Percentiles rank a stretch among this genome's conserved stretches.
These are phyloP conservation scores for Xylariaceae sp. DNA, from an alignment of 2,329 filamentous ascomycete genomes.

Conservation along the genomic window DNA sequence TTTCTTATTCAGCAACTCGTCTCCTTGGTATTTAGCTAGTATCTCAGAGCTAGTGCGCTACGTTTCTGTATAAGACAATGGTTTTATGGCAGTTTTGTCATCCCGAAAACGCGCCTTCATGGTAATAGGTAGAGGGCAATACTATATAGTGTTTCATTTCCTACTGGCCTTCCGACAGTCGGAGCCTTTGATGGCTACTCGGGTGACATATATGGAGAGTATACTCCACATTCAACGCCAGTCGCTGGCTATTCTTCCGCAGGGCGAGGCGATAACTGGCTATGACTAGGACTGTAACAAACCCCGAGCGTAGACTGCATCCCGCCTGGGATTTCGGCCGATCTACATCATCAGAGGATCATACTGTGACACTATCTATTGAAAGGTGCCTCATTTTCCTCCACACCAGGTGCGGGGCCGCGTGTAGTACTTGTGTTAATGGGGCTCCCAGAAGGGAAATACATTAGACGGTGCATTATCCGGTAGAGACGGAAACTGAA, in stretches of 20 bases:
- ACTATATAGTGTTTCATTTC: background rate
- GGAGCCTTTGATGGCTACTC: background rate
- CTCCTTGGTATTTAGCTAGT: no score
- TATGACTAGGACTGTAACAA: no score
- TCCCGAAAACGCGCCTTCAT: background rate
- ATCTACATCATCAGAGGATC: background rate
- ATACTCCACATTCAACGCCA: background rate
- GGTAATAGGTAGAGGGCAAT: background rate
- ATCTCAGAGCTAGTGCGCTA: background rate
- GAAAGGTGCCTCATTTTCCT: conserved; percentile 15
- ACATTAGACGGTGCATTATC: background rate
- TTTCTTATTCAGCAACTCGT: no score
- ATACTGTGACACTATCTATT: background rate
- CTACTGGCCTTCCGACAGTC: background rate
- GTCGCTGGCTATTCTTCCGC: conserved; percentile 18
- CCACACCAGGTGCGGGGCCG: conserved; percentile 12
- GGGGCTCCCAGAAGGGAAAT: background rate
- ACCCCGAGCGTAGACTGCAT: background rate
- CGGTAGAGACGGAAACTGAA: no score
- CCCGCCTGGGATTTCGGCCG: no score
- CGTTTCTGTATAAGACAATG: conserved; percentile 3
- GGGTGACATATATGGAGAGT: no score
- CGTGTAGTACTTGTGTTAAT: background rate
- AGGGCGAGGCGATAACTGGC: conserved; percentile 14
- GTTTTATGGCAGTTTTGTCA: background rate